Evolutionary conservation across 768 basidiomycete genomes (phyloP), one percentile per base, ranked within the genome.

Genomic region (Psilocybe subaeruginosa): DNA sequence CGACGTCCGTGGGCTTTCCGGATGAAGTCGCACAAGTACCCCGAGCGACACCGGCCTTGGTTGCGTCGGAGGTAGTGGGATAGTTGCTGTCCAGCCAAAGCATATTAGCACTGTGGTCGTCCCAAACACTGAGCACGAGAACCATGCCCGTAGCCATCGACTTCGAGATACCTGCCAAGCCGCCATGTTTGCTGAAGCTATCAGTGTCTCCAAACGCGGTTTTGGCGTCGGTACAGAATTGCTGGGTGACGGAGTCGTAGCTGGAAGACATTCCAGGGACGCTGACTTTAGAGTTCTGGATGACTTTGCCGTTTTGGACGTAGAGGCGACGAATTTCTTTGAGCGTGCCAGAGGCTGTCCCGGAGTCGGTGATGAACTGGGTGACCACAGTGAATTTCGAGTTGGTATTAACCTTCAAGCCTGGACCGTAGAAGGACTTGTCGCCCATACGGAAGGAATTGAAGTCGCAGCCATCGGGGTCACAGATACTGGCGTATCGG

Each of bases 381-480:
- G 85, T 85, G 69, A 85, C 84, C 66, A 85, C 79, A 45, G 84
- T 85, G 77, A 86, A 76, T 64, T 74, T 74, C 53, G 62, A 63
- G 59, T 37, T 63, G 59, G 66, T 67, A 50, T 67, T 59, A 62
- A 67, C 59, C 27, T 74, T 82, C 70, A 68, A 63, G 51, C 79
- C 78, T 8, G 71, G 67, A 27, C 85, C 85, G 70, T 78, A 78
- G 81, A 85, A 86, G 50, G 68, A 59, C 58, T 66, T 70, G 68
- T 74, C 70, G 41, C 84, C 84, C 80, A 82, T 77, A 64, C 84
- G 83, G 78, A 70, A 86, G 14, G 85, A 82, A 80, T 85, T 86
- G 80, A 84, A 86, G 67, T 85, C 85, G 73, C 85, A 86, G 37
- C 85, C 84, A 63, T 82, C 83, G 58, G 76, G 74, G 72, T 86